Evolutionary conservation across 768 basidiomycete genomes (phyloP).

Genomic region (Auricularia auricula-judae): DNA sequence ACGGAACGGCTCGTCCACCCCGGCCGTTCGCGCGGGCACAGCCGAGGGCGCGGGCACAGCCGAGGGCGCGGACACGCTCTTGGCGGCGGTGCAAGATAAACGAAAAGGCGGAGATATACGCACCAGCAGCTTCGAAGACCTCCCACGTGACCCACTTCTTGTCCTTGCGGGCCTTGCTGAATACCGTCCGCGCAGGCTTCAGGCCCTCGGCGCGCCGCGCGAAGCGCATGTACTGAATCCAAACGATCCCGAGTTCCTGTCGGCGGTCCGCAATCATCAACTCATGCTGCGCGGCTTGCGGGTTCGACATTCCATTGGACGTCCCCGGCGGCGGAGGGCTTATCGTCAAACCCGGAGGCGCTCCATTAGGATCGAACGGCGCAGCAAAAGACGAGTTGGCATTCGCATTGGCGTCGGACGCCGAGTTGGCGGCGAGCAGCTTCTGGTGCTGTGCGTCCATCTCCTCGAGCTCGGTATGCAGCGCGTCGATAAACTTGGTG

Average conservation of each 20-base stretch:
- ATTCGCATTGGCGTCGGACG: constrained; percentile 7
- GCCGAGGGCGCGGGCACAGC: background rate
- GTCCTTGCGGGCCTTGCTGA: constrained; percentile 70
- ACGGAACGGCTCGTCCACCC: background rate
- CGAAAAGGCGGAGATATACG: constrained; percentile 10
- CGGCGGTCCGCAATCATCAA: constrained; percentile 38
- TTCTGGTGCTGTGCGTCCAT: constrained; percentile 30
- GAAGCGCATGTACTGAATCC: constrained; percentile 86
- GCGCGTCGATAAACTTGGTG: constrained; percentile 56
- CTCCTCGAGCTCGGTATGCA: constrained; percentile 53
- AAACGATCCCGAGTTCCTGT: constrained; percentile 64
- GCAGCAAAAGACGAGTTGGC: constrained; percentile 25
- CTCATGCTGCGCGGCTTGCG: constrained; percentile 22
- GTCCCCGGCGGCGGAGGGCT: constrained; percentile 3
- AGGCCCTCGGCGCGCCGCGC: constrained; percentile 80
- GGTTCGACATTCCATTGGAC: constrained; percentile 18
- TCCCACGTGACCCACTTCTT: constrained; percentile 73
- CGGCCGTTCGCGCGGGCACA: background rate
- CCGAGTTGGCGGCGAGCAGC: constrained; percentile 7
- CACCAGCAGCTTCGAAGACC: constrained; percentile 87
- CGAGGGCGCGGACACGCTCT: background rate
- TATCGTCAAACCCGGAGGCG: constrained; percentile 11
- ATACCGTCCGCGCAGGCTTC: constrained; percentile 64
- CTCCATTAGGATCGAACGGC: constrained; percentile 26
- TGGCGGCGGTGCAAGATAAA: background rate